phyloP scores from a whole-genome alignment of 139 green algal genomes.

The Spirogloea muscicola region DNA sequence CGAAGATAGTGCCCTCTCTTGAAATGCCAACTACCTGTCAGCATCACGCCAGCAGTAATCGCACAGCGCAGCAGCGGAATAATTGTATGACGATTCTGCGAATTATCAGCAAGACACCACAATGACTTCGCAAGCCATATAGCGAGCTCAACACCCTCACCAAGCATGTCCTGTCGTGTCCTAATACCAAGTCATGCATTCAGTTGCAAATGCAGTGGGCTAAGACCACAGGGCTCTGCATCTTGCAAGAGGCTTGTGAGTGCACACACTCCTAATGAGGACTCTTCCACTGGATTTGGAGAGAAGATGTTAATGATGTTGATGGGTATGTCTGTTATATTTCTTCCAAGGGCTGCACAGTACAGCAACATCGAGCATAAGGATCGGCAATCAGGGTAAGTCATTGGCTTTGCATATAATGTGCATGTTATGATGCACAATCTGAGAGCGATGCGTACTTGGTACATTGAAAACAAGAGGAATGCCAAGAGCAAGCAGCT shows the following conservation, averaged over 20 bases:
- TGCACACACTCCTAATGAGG: not conserved
- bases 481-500: not conserved
- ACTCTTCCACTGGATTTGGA: conserved; percentile 8
- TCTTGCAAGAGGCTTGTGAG: too few species aligned
- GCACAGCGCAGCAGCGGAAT: not conserved
- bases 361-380: conserved; percentile 17
- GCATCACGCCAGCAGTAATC: not conserved
- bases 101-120: not conserved
- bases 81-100: not conserved
- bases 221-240: not conserved
- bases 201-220: not conserved
- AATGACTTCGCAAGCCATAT: too few species aligned
- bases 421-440: conserved; percentile 4
- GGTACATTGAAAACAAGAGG: too few species aligned
- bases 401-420: too few species aligned
- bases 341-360: not conserved
- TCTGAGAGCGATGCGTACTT: too few species aligned
- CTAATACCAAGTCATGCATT: not conserved
- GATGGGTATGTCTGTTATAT: conserved; percentile 25
- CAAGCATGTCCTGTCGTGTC: not conserved
- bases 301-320: conserved; percentile 16
- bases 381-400: too few species aligned
- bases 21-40: conserved; percentile 7
- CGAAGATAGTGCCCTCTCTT: conserved; percentile 16
- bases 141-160: too few species aligned